Evolutionary conservation across 2,329 filamentous ascomycete genomes (phyloP), one percentile per base, ranked within the genome.

Genomic region (Aspergillaceae sp.): DNA sequence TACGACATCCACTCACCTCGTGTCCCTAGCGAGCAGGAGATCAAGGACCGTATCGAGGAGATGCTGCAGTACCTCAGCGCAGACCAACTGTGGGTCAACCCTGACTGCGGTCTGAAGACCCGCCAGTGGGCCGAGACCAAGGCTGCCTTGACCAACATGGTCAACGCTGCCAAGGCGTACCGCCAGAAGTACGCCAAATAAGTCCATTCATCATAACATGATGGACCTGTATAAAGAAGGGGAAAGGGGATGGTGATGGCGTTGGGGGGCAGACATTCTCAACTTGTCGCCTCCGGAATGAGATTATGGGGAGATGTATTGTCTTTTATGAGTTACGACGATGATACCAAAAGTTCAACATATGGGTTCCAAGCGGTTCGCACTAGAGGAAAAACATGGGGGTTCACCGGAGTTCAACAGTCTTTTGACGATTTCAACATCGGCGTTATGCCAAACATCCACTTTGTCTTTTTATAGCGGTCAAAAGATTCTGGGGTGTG

Each of bases 1-100:
- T 98, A 97, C 73, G 92, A 98, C 75, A 98, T 98, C 78, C 92
- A 98, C 86, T 94, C 88, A 57, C 92, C 92, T 59, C 91, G 92
- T 86, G 82, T 98, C 51, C 92, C 92, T 66, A 86, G 83, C 69
- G 87, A 96, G 83, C 80, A 95, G 77, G 92, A 98, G 83, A 95
- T 98, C 80, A 91, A 88, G 82, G 86, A 90, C 76, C 86, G 92
- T 68, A 86, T 98, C 71, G 83, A 87, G 70, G 92, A 98, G 85
- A 97, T 97, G 92, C 83, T 98, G 57, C 79, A 86, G 74, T 90
- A 88, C 80, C 86, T 97, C 74, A 91, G 89, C 80, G 90, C 90
- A 49, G 89, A 96, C 66, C 92, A 98, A 82, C 87, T 98, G 70
- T 98, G 92, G 92, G 87, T 97, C 76, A 91, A 98, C 80, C 92